Base-by-base conservation (phyloP, 495 filamentous ascomycete species). In the Xylaria sp. region DNA sequence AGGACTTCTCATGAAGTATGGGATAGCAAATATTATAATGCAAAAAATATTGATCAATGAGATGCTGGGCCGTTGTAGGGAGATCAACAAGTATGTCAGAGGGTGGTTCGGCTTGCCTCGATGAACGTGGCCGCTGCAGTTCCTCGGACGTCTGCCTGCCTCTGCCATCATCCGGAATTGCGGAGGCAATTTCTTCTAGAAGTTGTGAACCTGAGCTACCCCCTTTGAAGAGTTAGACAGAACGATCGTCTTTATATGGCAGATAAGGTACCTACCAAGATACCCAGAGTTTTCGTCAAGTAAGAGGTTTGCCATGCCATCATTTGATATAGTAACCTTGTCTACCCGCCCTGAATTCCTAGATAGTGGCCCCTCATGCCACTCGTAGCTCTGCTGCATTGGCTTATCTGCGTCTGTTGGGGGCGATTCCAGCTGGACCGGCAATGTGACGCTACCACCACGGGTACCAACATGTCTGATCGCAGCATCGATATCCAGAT, bases 21-120 rank as follows among this genome's bases (percentile, higher is more conserved):
- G 86, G 86, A 69, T 87, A 88, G 52, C 83, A 85, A 14, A 79
- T 81, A 58, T 88, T 83, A 67, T 87, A 86, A 67, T 84, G 82
- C 19, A 80, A 74, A 67, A 88, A 88, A 67, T 84, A 88, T 0
- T 85, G 81, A 69, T 88, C 85, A 66, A 88, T 86, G 48, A 87
- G 81, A 3, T 81, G 78, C 69, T 85, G 37, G 48, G 64, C 58
- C 29, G 69, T 67, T 33, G 71, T 59, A 82, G 82, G 29, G 15
- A 59, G 57, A 31, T 59, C 57, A 35, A 21, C 17, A 21, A 11
- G 19, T 1, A 37, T n/a, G 33, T 40, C 19, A 33, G 33, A 15
- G 8, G 33, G 40, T 59, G 57, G 33, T 37, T 37, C 57, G 8
- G 33, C 29, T n/a, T 35, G 31, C 19, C 8, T 37, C 26, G 53